Percentiles rank a stretch among this genome's conserved stretches.
Conservation (phyloP, 2,329 filamentous ascomycete species). For the Ophiostoma populinum region DNA sequence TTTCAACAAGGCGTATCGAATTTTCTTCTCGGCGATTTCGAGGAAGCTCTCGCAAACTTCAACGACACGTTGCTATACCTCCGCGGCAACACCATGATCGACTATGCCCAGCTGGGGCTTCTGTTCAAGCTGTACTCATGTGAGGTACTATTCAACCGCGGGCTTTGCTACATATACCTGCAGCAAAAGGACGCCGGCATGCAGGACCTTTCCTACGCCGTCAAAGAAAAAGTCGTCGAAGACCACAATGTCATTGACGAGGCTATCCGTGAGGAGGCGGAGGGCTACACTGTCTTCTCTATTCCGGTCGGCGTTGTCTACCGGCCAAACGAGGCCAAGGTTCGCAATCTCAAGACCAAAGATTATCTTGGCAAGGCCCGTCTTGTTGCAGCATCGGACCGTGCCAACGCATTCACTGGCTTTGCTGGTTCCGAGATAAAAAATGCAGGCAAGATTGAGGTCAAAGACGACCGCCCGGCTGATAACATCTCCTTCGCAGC, state of each 20-base stretch:
- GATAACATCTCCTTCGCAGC: slow-evolving; percentile 85
- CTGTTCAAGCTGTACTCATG: slow-evolving; percentile 96
- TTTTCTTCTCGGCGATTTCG: slow-evolving; percentile 90
- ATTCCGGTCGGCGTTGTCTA: slow-evolving; percentile 94
- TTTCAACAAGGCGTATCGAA: slow-evolving; percentile 98
- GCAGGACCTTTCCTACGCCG: slow-evolving; percentile 77
- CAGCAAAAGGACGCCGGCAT: slow-evolving; percentile 81
- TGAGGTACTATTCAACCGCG: slow-evolving; percentile 93
- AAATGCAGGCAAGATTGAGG: slow-evolving; percentile 38
- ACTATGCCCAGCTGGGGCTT: slow-evolving; percentile 89
- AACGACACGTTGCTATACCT: slow-evolving; percentile 94
- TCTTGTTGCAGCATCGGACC: slow-evolving; percentile 74
- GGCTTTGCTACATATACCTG: slow-evolving; percentile 92
- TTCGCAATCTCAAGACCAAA: slow-evolving; percentile 94
- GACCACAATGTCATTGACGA: slow-evolving; percentile 98
- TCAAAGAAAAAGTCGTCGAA: slow-evolving; percentile 88
- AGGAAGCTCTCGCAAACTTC: slow-evolving; percentile 94
- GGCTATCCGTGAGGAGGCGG: slow-evolving; percentile 80
- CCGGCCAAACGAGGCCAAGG: slow-evolving; percentile 90
- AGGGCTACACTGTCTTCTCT: slow-evolving; percentile 97
- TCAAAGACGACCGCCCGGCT: slow-evolving; percentile 62
- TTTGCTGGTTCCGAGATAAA: slow-evolving; percentile 67
- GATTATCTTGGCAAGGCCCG: slow-evolving; percentile 96
- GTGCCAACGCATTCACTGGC: slow-evolving; percentile 63
- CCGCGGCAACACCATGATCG: slow-evolving; percentile 89